Evolutionary conservation across 73 alveolate genomes (phyloP).

Genomic region (Urostyla sp.): DNA sequence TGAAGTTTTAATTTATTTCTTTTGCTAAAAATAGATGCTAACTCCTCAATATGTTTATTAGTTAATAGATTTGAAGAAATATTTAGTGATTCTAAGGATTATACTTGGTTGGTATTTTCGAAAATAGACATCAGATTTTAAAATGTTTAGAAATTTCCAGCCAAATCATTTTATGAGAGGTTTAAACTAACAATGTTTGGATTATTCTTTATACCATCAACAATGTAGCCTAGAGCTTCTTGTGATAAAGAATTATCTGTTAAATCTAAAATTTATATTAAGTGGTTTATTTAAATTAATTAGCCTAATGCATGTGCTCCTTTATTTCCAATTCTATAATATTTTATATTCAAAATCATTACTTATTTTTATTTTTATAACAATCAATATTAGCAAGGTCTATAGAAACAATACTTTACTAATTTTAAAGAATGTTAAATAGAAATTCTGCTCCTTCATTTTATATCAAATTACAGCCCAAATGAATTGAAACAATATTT

Average conservation of each 20-base stretch:
- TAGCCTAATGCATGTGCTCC: conserved; percentile 25
- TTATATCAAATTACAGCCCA: conserved; percentile 29
- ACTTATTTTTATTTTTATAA: conserved; percentile 37
- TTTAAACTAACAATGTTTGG: background rate
- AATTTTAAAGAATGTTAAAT: background rate
- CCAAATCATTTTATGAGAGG: conserved; percentile 32
- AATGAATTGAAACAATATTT: background rate
- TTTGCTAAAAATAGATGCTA: background rate
- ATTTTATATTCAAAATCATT: background rate
- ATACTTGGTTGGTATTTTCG: background rate
- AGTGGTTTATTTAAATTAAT: background rate
- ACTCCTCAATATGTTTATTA: conserved; percentile 26
- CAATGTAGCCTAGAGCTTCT: conserved; percentile 3
- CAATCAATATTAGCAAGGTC: conserved; percentile 37
- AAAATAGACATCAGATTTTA: conserved; percentile 1
- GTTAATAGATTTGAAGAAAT: conserved; percentile 7
- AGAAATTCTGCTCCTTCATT: conserved; percentile 19
- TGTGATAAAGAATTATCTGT: conserved; percentile 28
- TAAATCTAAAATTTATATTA: conserved; percentile 10
- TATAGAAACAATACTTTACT: conserved; percentile 9
- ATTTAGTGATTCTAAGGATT: conserved; percentile 9
- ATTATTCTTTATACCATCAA: conserved; percentile 5
- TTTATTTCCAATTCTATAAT: conserved; percentile 32
- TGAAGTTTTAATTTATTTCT: conserved; percentile 17
- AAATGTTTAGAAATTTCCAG: background rate